Conservation (phyloP, 176 grass and related monocot genomes). For the Raddia distichophylla region DNA sequence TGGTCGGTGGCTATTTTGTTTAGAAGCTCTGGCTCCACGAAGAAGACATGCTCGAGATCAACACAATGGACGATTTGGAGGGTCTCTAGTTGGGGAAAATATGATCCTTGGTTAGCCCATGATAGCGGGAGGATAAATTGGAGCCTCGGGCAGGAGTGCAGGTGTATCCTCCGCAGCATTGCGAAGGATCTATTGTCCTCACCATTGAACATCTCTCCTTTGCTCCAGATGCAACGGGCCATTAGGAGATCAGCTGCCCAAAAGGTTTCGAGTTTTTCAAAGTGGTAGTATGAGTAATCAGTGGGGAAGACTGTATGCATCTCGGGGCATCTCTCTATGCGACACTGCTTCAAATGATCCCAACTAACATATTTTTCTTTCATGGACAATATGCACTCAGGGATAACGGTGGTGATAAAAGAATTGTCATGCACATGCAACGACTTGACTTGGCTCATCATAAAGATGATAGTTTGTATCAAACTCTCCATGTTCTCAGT, state of each 20-base stretch:
- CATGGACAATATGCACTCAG: neutral
- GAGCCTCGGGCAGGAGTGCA: neutral
- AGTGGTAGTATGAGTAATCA: fast-evolving
- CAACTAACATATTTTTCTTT: fast-evolving
- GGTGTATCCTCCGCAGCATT: neutral
- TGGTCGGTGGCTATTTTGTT: fast-evolving
- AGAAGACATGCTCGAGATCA: neutral
- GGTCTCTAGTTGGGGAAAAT: neutral
- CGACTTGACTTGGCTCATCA: too few relatives aligned
- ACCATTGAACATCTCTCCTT: fast-evolving
- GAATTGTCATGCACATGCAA: neutral
- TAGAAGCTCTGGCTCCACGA: neutral
- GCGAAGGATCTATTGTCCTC: neutral
- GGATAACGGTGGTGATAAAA: neutral
- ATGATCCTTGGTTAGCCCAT: fast-evolving
- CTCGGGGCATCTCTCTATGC: neutral
- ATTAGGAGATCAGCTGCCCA: neutral
- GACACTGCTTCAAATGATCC: neutral
- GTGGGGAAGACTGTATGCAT: neutral
- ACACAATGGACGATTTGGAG: neutral
- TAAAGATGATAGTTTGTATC: too few relatives aligned
- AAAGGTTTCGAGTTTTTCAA: neutral
- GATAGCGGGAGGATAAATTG: neutral
- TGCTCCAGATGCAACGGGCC: too few relatives aligned
- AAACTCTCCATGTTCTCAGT: neutral